Base-by-base conservation (phyloP, 768 basidiomycete genomes). In the Trametes gibbosa region DNA sequence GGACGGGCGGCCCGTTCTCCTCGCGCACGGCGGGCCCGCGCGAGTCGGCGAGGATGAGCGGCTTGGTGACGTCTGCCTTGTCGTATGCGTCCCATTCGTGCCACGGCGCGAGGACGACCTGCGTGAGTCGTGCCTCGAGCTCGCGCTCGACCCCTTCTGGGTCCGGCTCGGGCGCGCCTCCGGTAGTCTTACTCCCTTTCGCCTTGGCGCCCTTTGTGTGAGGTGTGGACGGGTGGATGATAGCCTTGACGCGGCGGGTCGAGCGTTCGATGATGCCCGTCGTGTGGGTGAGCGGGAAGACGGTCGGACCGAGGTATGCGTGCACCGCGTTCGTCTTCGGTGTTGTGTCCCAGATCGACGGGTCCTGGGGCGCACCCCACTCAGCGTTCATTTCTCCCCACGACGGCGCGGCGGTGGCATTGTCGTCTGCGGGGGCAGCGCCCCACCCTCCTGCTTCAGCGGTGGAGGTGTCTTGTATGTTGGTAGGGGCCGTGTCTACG, bases 241-340 rank as follows among this genome's bases (percentile, higher is more conserved):
- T 68, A 10, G 77, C 71, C 54, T 77, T 76, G 68, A 91, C 74
- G 32, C 80, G 77, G 12, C 89, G 78, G 54, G 85, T 80, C 1
- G 85, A 85, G 34, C 75, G 78, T 71, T 91, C 89, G 52, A 88
- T 82, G 48, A 89, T 71, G 9, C 86, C 87, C 1, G 84, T 76
- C 5, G 76, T 79, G 65, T 90, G 87, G 0, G 88, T 87, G 52
- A 80, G 64, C 0, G 87, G 83, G 35, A 90, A 70, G 6, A 72
- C 68, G 13, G 80, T 82, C 2, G 83, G 82, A 0, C 86, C 89
- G 5, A 90, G 70, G 41, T 83, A 66, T 5, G 72, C 63, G 41
- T 75, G 55, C 37, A 84, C 68, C n/a, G 60, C 68, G 63, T 48
- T 67, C 3, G 50, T 10, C 10, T 59, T 35, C 6, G 69, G 66